Base-by-base conservation (phyloP, 2,329 filamentous ascomycete genomes). In the Trichoderma sp. region DNA sequence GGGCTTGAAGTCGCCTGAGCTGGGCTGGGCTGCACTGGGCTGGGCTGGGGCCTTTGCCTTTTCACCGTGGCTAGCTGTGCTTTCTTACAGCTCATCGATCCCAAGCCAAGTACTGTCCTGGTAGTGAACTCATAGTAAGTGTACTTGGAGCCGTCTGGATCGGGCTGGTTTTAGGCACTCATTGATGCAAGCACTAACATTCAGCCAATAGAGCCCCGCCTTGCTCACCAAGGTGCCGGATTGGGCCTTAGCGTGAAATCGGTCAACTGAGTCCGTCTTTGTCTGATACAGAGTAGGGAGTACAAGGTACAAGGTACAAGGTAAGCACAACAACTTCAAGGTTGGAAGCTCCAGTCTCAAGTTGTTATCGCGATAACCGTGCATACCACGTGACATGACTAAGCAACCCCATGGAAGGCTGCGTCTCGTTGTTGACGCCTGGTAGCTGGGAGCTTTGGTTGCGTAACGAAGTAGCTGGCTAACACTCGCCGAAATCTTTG, bases 361-460 rank as follows among this genome's bases (percentile, higher is more conserved):
- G 18, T 14, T 18, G 36, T 24, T 69, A 69, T 69, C 65, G 53
- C 65, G 56, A 60, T 69, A 58, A 60, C 26, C 26, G 3, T n/a
- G 3, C 21, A 47, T 36, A 53, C 26, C 73, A 73, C 73, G 73
- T 74, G 73, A 65, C 12, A n/a, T 74, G 71, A 74, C 73, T 74
- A 74, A 74, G 73, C 73, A 32, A 15, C 34, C 64, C 66, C 28
- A 4, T 51, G 65, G 21, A 71, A 65, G 70, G 71, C 70, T 73
- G 70, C 71, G 71, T 73, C 68, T 64, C 26, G 56, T 6, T 64
- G 68, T 67, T 73, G 71, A 71, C 71, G 71, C 71, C 71, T 73
- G 71, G 71, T 6, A 53, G 15, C 43, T 47, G 36, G 26, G 61
- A 73, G 65, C 67, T 73, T 61, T 68, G 51, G 64, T 68, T 72